A percentile compares a stretch with the other conserved stretches of the same genome.
Conservation (phyloP, 129 eudicot species). For the Scalesia atractyloides region DNA sequence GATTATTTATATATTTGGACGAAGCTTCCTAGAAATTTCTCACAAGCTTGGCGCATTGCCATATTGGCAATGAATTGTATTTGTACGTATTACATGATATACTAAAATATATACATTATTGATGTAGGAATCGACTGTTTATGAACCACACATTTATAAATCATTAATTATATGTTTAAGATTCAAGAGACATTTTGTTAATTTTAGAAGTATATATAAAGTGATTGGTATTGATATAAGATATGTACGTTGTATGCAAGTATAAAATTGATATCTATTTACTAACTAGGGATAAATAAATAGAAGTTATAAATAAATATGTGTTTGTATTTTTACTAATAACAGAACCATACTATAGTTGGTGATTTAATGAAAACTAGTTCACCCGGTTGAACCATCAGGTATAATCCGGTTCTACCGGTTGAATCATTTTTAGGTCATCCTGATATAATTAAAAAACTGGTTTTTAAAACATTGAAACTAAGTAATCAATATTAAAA, state of each 20-base stretch:
- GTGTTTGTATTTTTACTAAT: too few relatives aligned
- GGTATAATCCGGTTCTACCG: too few relatives aligned
- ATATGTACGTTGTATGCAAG: neutral
- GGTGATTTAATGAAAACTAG: too few relatives aligned
- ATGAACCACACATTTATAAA: neutral
- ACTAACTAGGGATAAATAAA: too few relatives aligned
- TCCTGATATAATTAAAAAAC: too few relatives aligned
- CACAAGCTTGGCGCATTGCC: constrained; percentile 1
- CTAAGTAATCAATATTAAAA: too few relatives aligned
- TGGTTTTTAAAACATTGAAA: too few relatives aligned
- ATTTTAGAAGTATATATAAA: neutral
- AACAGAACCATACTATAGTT: too few relatives aligned
- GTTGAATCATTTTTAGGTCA: too few relatives aligned
- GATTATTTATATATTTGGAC: neutral
- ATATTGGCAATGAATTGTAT: neutral
- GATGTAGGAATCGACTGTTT: neutral
- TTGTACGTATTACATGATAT: neutral
- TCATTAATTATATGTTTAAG: neutral
- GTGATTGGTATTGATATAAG: too few relatives aligned
- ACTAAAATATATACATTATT: neutral
- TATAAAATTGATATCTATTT: neutral
- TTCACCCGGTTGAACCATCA: too few relatives aligned
- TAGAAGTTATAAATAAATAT: too few relatives aligned
- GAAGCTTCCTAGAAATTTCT: constrained; percentile 12
- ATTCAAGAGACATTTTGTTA: neutral